phyloP scores from a whole-genome alignment of 192 early-diverging fungal genomes.

The Coemansia sp. region DNA sequence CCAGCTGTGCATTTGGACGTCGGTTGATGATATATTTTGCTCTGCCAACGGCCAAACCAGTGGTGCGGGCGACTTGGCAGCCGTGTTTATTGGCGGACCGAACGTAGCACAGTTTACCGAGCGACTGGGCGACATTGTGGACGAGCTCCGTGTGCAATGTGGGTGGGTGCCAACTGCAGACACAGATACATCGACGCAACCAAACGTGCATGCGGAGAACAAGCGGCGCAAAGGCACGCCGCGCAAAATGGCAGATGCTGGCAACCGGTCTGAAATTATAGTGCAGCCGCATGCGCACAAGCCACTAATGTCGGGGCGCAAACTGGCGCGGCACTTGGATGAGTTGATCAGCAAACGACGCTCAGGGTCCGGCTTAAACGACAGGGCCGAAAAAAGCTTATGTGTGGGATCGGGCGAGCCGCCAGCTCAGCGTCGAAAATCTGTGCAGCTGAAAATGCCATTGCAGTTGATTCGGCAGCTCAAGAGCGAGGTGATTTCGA shows the following conservation, averaged over 20 bases:
- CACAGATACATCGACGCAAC: neutral
- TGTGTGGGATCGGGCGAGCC: neutral
- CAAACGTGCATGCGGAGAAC: constrained; percentile 13
- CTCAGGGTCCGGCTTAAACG: neutral
- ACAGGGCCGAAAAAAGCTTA: neutral
- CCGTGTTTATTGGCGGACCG: constrained; percentile 40
- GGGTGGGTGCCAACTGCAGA: constrained; percentile 40
- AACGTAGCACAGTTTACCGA: constrained; percentile 21
- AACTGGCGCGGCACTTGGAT: constrained; percentile 48
- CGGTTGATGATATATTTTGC: constrained; percentile 30
- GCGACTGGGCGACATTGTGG: constrained; percentile 29
- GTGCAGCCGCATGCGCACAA: constrained; percentile 28
- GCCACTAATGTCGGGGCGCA: constrained; percentile 24
- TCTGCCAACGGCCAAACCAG: neutral
- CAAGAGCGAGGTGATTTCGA: constrained; percentile 49
- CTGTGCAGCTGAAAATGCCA: constrained; percentile 35
- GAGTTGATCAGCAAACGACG: constrained; percentile 36
- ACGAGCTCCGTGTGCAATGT: constrained; percentile 51
- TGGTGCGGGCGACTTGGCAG: constrained; percentile 26
- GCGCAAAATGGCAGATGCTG: constrained; percentile 25
- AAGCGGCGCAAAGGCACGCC: constrained; percentile 51
- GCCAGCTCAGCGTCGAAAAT: constrained; percentile 9
- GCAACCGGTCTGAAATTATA: constrained; percentile 47
- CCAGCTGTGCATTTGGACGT: constrained; percentile 46
- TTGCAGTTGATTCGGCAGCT: constrained; percentile 43